These are phyloP conservation scores for Bondarzewia mesenterica DNA, from an alignment of 1,284 basidiomycete species.

Conservation along the genomic window DNA sequence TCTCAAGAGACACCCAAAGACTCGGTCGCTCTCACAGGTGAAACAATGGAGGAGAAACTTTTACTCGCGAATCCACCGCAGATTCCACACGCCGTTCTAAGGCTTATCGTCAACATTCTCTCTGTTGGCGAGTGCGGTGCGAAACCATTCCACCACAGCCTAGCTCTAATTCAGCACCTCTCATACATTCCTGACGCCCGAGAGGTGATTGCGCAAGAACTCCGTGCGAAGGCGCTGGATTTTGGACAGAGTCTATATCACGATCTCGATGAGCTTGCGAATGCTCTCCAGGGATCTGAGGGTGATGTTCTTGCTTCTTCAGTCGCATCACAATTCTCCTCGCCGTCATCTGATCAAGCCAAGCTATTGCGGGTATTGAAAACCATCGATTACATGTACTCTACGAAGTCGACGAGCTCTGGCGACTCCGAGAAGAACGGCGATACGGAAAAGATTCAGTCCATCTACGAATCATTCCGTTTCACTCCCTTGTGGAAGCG, in stretches of 20 bases:
- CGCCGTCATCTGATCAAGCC: slow-evolving; percentile 87
- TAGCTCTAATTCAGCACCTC: slow-evolving; percentile 84
- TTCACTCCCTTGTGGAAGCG: slow-evolving; percentile 83
- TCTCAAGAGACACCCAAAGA: slow-evolving; percentile 13
- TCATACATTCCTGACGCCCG: slow-evolving; percentile 82
- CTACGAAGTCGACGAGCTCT: slow-evolving; percentile 45
- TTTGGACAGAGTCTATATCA: slow-evolving; percentile 68
- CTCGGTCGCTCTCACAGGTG: slow-evolving; percentile 18
- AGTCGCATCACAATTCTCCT: slow-evolving; percentile 82
- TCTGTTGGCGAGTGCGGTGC: slow-evolving; percentile 94
- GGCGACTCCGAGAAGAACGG: slow-evolving; percentile 25
- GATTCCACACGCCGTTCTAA: slow-evolving; percentile 74
- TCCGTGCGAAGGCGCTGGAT: slow-evolving; percentile 78
- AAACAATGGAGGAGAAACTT: slow-evolving; percentile 51
- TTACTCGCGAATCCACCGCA: slow-evolving; percentile 69
- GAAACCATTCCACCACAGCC: slow-evolving; percentile 85
- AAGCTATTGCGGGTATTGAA: slow-evolving; percentile 90
- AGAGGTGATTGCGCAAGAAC: slow-evolving; percentile 81
- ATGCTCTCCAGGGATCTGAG: slow-evolving; percentile 48
- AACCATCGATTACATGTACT: slow-evolving; percentile 94
- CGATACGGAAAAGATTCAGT: slow-evolving; percentile 75
- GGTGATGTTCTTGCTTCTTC: slow-evolving; percentile 55
- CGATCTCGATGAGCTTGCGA: slow-evolving; percentile 73
- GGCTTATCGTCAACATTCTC: slow-evolving; percentile 88
- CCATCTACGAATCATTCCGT: slow-evolving; percentile 82